Evolutionary conservation across 1,284 basidiomycete species (phyloP).

Genomic region (Mycocalia duriaeana): DNA sequence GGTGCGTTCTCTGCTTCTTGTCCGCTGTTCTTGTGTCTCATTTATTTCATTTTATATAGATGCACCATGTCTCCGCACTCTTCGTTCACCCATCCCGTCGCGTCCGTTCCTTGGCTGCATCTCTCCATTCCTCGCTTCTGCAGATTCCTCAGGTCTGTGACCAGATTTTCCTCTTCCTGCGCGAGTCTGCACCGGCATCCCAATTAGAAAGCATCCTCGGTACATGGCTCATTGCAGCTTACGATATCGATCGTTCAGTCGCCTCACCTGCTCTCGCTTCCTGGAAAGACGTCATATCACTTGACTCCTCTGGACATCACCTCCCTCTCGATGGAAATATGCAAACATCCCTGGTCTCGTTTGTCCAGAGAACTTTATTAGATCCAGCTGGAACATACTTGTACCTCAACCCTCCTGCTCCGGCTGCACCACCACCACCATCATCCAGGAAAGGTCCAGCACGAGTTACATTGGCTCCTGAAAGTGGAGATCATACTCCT

Average conservation of each 20-base stretch:
- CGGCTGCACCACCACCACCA: slow-evolving; percentile 25
- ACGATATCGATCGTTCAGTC: slow-evolving; percentile 71
- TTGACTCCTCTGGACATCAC: slow-evolving; percentile 3
- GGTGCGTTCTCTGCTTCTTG: slow-evolving; percentile 49
- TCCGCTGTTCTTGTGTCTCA: slow-evolving; percentile 4
- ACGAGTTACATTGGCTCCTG: slow-evolving; percentile 20
- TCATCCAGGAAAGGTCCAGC: slow-evolving; percentile 30
- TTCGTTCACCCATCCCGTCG: slow-evolving; percentile 80
- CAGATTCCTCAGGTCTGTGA: slow-evolving; percentile 48
- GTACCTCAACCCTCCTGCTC: slow-evolving; percentile 66
- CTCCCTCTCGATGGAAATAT: slow-evolving; percentile 34
- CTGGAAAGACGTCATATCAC: slow-evolving; percentile 46
- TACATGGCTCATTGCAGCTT: slow-evolving; percentile 72
- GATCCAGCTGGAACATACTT: slow-evolving; percentile 64
- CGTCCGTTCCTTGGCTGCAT: slow-evolving; percentile 65
- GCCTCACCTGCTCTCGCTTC: slow-evolving; percentile 44
- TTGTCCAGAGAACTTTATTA: slow-evolving; percentile 53
- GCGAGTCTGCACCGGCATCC: slow-evolving; percentile 46
- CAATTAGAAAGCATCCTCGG: slow-evolving; percentile 75
- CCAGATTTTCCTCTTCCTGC: slow-evolving; percentile 56
- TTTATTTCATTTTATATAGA: slow-evolving; percentile 41
- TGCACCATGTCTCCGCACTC: slow-evolving; percentile 82
- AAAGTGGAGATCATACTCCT: slow-evolving; percentile 19
- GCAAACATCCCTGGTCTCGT: slow-evolving; percentile 37
- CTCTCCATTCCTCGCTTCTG: slow-evolving; percentile 69